Evolutionary conservation across 202 grass and related monocot genomes (phyloP).

Genomic region (Carex arenaria): DNA sequence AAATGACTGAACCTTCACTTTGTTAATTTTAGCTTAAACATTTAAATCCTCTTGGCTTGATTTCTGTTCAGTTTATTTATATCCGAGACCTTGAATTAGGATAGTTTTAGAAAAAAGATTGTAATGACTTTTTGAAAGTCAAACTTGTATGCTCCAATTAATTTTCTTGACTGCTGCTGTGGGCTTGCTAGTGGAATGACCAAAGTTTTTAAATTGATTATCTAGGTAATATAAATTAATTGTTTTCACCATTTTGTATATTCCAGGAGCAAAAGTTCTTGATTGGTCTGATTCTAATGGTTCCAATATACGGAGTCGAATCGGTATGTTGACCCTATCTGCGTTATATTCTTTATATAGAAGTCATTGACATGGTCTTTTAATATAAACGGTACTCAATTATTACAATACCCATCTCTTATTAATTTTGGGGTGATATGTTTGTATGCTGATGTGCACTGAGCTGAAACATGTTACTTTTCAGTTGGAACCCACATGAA

Average conservation of each 20-base stretch:
- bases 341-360: neutral
- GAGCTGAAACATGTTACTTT: neutral
- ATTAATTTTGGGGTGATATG: neutral
- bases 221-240: neutral
- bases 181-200: neutral
- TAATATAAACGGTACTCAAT: slow-evolving; percentile 2
- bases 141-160: neutral
- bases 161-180: neutral
- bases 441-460: neutral
- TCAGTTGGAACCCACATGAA: neutral
- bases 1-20: neutral
- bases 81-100: neutral
- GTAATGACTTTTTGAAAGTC: neutral
- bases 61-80: neutral
- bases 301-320: slow-evolving; percentile 93
- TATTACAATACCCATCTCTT: neutral
- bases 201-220: neutral
- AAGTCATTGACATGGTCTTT: neutral
- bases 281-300: slow-evolving; percentile 97
- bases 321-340: slow-evolving; percentile 55
- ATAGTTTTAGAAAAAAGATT: neutral
- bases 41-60: neutral
- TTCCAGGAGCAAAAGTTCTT: slow-evolving; percentile 98
- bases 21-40: neutral
- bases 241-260: slow-evolving; percentile 22